Percentiles rank a stretch among this genome's conserved stretches.
Conservation (phyloP, 192 early-diverging fungal species). For the Cladochytrium replicatum region DNA sequence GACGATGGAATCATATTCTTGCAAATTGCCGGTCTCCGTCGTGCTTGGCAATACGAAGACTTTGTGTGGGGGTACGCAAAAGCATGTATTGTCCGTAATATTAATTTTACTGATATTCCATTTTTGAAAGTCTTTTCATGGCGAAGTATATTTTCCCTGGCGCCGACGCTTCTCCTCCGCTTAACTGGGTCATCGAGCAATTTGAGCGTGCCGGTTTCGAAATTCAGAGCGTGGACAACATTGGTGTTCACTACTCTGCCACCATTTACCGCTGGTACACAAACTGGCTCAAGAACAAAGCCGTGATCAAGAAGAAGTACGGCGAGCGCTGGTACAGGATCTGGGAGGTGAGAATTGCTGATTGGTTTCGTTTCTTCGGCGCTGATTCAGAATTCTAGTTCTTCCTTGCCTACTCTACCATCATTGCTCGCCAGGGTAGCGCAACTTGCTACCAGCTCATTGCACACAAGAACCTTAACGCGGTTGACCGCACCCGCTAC, state of each 20-base stretch:
- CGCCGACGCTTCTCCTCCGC: conserved; percentile 91
- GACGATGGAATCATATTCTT: conserved; percentile 98
- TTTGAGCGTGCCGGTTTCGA: conserved; percentile 92
- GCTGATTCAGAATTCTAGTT: conserved; percentile 25
- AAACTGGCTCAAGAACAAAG: conserved; percentile 96
- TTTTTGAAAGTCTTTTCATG: conserved; percentile 76
- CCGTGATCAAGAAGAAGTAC: conserved; percentile 69
- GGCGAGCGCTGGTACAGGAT: conserved; percentile 85
- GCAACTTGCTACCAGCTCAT: conserved; percentile 96
- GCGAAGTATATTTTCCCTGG: conserved; percentile 98
- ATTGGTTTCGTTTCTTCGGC: background rate
- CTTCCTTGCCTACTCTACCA: conserved; percentile 95
- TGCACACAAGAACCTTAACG: conserved; percentile 94
- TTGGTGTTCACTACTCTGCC: conserved; percentile 95
- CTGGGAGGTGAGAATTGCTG: conserved; percentile 63
- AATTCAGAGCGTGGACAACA: conserved; percentile 74
- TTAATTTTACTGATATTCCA: background rate
- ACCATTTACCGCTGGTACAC: conserved; percentile 94
- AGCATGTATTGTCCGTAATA: background rate
- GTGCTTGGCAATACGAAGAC: conserved; percentile 72
- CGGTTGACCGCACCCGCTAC: conserved; percentile 68
- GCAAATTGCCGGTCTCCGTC: conserved; percentile 93
- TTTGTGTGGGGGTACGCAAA: conserved; percentile 64
- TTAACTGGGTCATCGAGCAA: conserved; percentile 93
- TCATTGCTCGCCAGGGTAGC: conserved; percentile 91